These are phyloP conservation scores for Vicia sativa DNA, from an alignment of 306 rosid species.

Conservation along the genomic window DNA sequence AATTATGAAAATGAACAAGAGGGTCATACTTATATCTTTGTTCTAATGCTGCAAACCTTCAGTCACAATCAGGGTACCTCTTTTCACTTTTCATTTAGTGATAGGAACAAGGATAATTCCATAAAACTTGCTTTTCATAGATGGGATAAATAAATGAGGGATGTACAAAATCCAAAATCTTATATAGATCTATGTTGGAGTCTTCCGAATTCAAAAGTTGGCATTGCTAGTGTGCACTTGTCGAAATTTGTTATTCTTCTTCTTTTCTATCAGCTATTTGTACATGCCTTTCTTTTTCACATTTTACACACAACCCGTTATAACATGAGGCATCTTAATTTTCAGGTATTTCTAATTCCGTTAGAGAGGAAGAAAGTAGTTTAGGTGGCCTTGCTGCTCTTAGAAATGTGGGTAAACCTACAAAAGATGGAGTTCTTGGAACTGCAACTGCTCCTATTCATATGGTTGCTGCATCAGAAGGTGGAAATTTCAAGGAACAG, in stretches of 20 bases:
- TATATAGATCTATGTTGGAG: conserved; percentile 17
- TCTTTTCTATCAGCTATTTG: conserved; percentile 20
- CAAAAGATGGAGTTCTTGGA: conserved; percentile 72
- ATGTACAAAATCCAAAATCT: neutral
- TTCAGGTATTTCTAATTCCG: conserved; percentile 65
- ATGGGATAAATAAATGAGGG: conserved; percentile 17
- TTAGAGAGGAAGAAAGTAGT: conserved; percentile 58
- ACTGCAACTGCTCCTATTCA: conserved; percentile 80
- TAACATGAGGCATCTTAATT: conserved; percentile 34
- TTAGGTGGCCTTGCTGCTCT: conserved; percentile 54
- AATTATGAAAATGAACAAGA: neutral
- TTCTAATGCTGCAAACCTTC: conserved; percentile 14
- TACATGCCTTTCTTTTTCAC: conserved; percentile 14
- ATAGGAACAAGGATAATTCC: conserved; percentile 25
- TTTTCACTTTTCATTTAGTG: conserved; percentile 18
- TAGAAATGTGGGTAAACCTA: conserved; percentile 61
- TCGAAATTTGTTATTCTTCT: conserved; percentile 11
- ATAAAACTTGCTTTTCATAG: neutral
- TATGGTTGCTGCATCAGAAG: conserved; percentile 61
- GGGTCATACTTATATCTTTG: conserved; percentile 14
- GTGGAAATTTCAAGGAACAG: conserved; percentile 74
- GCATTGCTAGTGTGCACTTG: conserved; percentile 1
- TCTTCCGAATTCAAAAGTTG: conserved; percentile 16
- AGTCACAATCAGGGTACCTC: conserved; percentile 14
- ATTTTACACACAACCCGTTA: conserved; percentile 23